Evolutionary conservation across 768 basidiomycete genomes (phyloP).

Genomic region (Gymnopilus dilepis): DNA sequence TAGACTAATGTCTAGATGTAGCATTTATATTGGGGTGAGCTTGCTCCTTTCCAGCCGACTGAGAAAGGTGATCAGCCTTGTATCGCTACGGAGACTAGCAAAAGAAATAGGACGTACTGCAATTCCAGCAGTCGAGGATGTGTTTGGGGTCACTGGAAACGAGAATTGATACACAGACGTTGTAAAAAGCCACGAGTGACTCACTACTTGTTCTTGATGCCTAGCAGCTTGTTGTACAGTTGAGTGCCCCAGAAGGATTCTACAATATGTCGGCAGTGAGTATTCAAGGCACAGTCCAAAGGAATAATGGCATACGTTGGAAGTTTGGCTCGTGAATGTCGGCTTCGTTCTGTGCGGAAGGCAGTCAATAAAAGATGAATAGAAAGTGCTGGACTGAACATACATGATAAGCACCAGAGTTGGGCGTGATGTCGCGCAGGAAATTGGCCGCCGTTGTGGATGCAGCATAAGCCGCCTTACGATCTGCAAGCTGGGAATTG

Average conservation of each 20-base stretch:
- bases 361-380: background rate
- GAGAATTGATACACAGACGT: background rate
- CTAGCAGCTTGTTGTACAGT: conserved; percentile 26
- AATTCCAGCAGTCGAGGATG: conserved; percentile 35
- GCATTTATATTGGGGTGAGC: conserved; percentile 20
- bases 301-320: conserved; percentile 19
- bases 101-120: conserved; percentile 24
- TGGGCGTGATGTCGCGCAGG: conserved; percentile 29
- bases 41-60: conserved; percentile 28
- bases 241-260: conserved; percentile 30
- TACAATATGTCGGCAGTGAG: background rate
- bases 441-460: conserved; percentile 24
- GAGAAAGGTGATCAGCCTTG: background rate
- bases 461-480: conserved; percentile 19
- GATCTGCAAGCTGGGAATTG: conserved; percentile 15
- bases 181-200: background rate
- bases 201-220: conserved; percentile 34
- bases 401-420: conserved; percentile 32
- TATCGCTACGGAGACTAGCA: background rate
- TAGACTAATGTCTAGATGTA: conserved; percentile 15
- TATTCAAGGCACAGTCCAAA: conserved; percentile 2
- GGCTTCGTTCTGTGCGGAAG: conserved; percentile 28
- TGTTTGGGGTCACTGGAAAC: conserved; percentile 27
- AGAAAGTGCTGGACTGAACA: background rate
- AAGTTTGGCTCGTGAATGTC: conserved; percentile 33